Evolutionary conservation across 768 basidiomycete genomes (phyloP), one percentile per base, ranked within the genome.

Genomic region (Ramaria rubella): DNA sequence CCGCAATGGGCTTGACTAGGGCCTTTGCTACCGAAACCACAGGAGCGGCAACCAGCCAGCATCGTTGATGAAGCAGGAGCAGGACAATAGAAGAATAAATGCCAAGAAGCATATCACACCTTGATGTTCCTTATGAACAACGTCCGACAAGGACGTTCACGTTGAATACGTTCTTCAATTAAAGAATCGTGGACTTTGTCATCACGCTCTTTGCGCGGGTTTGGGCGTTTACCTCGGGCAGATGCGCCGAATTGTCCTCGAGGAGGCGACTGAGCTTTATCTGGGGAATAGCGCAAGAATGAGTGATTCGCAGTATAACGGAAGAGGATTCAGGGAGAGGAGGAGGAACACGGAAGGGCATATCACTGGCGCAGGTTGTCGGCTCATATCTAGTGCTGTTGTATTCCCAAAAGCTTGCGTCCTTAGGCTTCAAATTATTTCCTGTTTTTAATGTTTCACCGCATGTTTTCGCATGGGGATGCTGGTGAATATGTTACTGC

Each of bases 81-180:
- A 50, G 5, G 29, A 33, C 23, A 8, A 51, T 12, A 23, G n/a
- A 36, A 33, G 15, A 51, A 55, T 48, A 11, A 38, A 57, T 45
- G 21, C 43, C 40, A 52, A 33, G 40, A 50, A 50, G 36, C 36
- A 15, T 40, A 42, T 56, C 91, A 86, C 73, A 90, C 95, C 86
- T 94, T 96, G 66, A 99, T 91, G 69, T 99, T 99, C 64, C 96
- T 85, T 62, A 98, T 94, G 68, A 99, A 99, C 31, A 99, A 74
- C 3, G 94, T 97, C 52, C 96, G 82, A 71, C 96, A 97, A 1
- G 93, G 93, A 63, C 93, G 79, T 76, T 99, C 95, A 61, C 89
- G 84, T 69, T 91, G 85, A 63, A 94, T 89, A 60, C 95, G 86
- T 68, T 94, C 90, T 78, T 93, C 91, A 74, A 95, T 94, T 60